These are phyloP conservation scores for Verticillium albo-atrum DNA, from an alignment of 2,329 filamentous ascomycete genomes.

Conservation along the genomic window DNA sequence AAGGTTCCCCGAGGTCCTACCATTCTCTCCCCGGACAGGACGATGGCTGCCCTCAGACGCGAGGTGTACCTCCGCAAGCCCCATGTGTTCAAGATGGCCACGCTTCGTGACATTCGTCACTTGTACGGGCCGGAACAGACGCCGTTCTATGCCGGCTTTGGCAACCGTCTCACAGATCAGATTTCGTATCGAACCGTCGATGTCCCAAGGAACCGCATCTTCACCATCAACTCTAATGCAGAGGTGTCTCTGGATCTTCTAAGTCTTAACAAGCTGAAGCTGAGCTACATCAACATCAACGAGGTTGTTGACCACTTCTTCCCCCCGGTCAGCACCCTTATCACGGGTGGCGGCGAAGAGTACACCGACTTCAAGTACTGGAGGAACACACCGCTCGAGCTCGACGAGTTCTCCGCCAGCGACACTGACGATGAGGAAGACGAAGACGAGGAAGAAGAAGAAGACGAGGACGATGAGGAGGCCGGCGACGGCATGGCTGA, in stretches of 20 bases:
- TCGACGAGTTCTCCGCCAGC: slow-evolving; percentile 85
- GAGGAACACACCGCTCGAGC: slow-evolving; percentile 77
- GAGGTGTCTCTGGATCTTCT: slow-evolving; percentile 90
- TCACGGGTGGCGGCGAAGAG: slow-evolving; percentile 86
- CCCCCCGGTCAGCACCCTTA: slow-evolving; percentile 80
- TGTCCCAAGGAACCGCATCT: slow-evolving; percentile 89
- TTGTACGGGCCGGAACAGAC: slow-evolving; percentile 73
- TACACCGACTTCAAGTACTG: slow-evolving; percentile 98
- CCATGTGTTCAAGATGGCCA: slow-evolving; percentile 99
- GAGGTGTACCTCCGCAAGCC: slow-evolving; percentile 95
- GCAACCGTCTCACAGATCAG: slow-evolving; percentile 93
- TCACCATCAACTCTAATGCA: slow-evolving; percentile 97
- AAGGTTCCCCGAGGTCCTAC: slow-evolving; percentile 84
- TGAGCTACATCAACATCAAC: slow-evolving; percentile 94
- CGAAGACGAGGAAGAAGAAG: slow-evolving; percentile 41
- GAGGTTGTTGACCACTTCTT: slow-evolving; percentile 99
- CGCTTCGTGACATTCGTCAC: slow-evolving; percentile 85
- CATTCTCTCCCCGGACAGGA: slow-evolving; percentile 91
- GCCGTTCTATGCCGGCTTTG: slow-evolving; percentile 95
- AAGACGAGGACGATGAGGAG: slow-evolving; percentile 48
- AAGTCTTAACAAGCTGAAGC: slow-evolving; percentile 89
- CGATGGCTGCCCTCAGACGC: slow-evolving; percentile 84
- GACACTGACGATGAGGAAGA: slow-evolving; percentile 59
- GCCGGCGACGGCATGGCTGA: slow-evolving; percentile 41
- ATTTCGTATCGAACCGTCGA: slow-evolving; percentile 94